Evolutionary conservation across 257 asterid species (phyloP).

Genomic region (Mentha longifolia): DNA sequence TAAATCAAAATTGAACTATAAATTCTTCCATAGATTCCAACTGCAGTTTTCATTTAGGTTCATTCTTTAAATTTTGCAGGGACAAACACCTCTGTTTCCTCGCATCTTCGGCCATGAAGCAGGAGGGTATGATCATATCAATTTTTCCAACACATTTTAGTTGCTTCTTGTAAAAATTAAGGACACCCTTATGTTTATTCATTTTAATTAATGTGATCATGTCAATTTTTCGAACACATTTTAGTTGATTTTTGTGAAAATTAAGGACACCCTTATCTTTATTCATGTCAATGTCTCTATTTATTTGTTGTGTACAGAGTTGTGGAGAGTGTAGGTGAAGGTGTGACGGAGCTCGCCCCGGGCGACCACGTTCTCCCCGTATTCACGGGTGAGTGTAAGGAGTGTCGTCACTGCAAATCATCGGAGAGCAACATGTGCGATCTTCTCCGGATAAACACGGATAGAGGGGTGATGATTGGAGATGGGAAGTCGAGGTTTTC

Average conservation of each 20-base stretch:
- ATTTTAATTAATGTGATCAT: background rate
- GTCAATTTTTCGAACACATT: no score
- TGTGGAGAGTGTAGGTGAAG: conserved; percentile 91
- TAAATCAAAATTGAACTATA: background rate
- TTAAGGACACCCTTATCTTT: background rate
- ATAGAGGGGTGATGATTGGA: conserved; percentile 72
- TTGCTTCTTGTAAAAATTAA: background rate
- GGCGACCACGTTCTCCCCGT: conserved; percentile 96
- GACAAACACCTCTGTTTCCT: conserved; percentile 83
- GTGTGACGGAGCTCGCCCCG: conserved; percentile 71
- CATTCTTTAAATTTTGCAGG: conserved; percentile 62
- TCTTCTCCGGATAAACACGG: conserved; percentile 84
- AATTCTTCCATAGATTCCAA: background rate
- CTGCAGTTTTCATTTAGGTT: background rate
- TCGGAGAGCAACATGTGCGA: conserved; percentile 90
- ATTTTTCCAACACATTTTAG: background rate
- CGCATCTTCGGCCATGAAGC: conserved; percentile 97
- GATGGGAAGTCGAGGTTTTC: conserved; percentile 79
- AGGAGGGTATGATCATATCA: conserved; percentile 65
- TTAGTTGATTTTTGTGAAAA: background rate
- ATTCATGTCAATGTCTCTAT: background rate
- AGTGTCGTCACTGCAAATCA: conserved; percentile 80
- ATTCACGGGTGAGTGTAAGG: conserved; percentile 86
- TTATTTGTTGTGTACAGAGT: conserved; percentile 43
- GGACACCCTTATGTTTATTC: background rate